Conservation (phyloP, 805 yeast species). For the Brettanomyces custersianus region DNA sequence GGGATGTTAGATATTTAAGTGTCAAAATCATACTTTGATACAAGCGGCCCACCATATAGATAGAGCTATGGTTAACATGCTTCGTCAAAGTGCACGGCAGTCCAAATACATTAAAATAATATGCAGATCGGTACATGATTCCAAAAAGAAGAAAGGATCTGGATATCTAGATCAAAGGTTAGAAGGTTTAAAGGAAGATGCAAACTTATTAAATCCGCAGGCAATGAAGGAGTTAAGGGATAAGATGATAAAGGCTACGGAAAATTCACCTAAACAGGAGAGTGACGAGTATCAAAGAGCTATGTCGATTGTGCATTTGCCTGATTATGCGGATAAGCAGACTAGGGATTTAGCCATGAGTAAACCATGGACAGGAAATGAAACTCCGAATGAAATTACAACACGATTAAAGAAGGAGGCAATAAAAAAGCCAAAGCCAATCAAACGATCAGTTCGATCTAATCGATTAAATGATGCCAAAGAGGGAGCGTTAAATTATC, state of each 20-base stretch:
- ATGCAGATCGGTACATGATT: background rate
- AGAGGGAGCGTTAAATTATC: constrained; percentile 59
- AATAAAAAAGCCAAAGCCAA: constrained; percentile 19
- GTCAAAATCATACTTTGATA: too few relatives aligned
- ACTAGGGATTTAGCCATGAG: constrained; percentile 40
- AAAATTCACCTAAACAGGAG: constrained; percentile 2
- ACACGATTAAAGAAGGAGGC: constrained; percentile 49
- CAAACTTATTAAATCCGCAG: constrained; percentile 10
- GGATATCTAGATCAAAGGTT: constrained; percentile 26
- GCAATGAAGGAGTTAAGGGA: background rate
- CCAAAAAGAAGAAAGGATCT: background rate
- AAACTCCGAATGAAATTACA: constrained; percentile 35
- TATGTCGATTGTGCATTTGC: constrained; percentile 33
- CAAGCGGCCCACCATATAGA: too few relatives aligned
- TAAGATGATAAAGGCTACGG: background rate
- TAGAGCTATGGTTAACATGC: too few relatives aligned
- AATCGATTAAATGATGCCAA: constrained; percentile 50
- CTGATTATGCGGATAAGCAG: constrained; percentile 34
- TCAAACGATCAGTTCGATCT: background rate
- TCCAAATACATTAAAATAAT: too few relatives aligned
- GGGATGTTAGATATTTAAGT: too few relatives aligned
- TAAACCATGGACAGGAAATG: constrained; percentile 54
- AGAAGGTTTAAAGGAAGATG: constrained; percentile 34
- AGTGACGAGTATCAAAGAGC: constrained; percentile 33
- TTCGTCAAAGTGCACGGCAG: too few relatives aligned